A percentile compares a stretch with the other conserved stretches of the same genome.
Evolutionary conservation across 805 yeast species (phyloP).

Genomic region (Huiozyma naganishii): DNA sequence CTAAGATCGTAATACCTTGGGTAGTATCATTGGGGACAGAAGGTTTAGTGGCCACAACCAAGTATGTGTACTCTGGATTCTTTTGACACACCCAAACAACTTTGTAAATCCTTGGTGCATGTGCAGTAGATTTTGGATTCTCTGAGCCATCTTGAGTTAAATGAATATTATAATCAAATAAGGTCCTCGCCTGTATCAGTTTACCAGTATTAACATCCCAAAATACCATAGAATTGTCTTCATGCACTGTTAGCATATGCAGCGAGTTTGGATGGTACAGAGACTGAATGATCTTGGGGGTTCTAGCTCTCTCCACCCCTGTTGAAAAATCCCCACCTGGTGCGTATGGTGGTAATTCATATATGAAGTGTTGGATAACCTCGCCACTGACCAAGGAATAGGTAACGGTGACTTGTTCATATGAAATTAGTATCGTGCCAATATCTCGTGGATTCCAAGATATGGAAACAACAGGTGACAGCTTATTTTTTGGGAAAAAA

Average conservation of each 20-base stretch:
- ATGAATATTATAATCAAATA: conserved; percentile 57
- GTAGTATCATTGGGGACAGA: conserved; percentile 32
- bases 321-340: conserved; percentile 52
- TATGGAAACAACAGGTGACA: conserved; percentile 56
- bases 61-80: conserved; percentile 71
- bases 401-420: conserved; percentile 54
- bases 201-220: conserved; percentile 86
- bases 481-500: conserved; percentile 44
- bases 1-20: conserved; percentile 42
- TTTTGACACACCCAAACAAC: conserved; percentile 70
- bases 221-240: conserved; percentile 75
- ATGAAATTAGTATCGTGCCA: conserved; percentile 65
- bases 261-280: conserved; percentile 90
- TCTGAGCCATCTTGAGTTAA: conserved; percentile 30
- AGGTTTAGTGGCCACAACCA: conserved; percentile 51
- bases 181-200: conserved; percentile 60
- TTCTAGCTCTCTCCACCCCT: conserved; percentile 23
- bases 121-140: conserved; percentile 7
- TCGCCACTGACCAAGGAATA: conserved; percentile 56
- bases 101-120: conserved; percentile 34
- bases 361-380: conserved; percentile 45
- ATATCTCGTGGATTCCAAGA: conserved; percentile 86
- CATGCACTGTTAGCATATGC: conserved; percentile 68
- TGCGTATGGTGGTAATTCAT: conserved; percentile 54
- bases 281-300: conserved; percentile 40